Percentiles rank a stretch among this genome's conserved stretches.
Evolutionary conservation across 1,139 yeast species (phyloP).

Genomic region (Kodamaea fungicola): DNA sequence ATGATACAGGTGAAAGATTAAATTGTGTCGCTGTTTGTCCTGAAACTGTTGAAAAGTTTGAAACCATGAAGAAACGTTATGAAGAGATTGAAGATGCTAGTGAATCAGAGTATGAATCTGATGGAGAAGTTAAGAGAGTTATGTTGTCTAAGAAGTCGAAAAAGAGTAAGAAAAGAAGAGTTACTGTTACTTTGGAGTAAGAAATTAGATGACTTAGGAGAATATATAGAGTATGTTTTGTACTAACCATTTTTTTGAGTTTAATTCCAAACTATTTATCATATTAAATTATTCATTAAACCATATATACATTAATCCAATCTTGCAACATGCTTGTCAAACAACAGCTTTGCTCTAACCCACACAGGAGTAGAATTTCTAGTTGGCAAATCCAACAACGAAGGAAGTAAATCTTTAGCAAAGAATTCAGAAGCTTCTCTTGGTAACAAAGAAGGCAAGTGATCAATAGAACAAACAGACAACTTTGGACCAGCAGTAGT

Average conservation of each 20-base stretch:
- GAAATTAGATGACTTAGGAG: neutral
- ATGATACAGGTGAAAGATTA: slow-evolving; percentile 88
- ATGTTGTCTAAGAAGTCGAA: slow-evolving; percentile 43
- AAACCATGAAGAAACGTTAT: slow-evolving; percentile 66
- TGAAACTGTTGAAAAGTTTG: slow-evolving; percentile 72
- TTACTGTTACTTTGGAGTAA: slow-evolving; percentile 56
- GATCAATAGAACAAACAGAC: slow-evolving; percentile 95
- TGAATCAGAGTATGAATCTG: slow-evolving; percentile 67
- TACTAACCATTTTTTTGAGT: no score
- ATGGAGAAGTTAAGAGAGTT: slow-evolving; percentile 52
- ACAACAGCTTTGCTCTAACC: slow-evolving; percentile 81
- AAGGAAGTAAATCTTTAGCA: slow-evolving; percentile 81
- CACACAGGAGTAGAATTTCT: slow-evolving; percentile 85
- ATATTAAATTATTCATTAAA: neutral
- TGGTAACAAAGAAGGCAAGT: slow-evolving; percentile 90
- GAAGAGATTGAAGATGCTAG: slow-evolving; percentile 35
- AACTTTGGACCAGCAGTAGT: slow-evolving; percentile 78
- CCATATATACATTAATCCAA: slow-evolving; percentile 19
- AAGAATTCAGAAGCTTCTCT: slow-evolving; percentile 95
- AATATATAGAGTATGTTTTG: no score
- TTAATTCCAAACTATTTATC: no score
- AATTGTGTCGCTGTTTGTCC: slow-evolving; percentile 80
- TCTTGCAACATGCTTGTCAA: slow-evolving; percentile 77
- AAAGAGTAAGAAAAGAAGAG: slow-evolving; percentile 38
- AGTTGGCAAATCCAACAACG: slow-evolving; percentile 76